Conservation (phyloP, 345 rosid species). For the Balakata baccata region DNA sequence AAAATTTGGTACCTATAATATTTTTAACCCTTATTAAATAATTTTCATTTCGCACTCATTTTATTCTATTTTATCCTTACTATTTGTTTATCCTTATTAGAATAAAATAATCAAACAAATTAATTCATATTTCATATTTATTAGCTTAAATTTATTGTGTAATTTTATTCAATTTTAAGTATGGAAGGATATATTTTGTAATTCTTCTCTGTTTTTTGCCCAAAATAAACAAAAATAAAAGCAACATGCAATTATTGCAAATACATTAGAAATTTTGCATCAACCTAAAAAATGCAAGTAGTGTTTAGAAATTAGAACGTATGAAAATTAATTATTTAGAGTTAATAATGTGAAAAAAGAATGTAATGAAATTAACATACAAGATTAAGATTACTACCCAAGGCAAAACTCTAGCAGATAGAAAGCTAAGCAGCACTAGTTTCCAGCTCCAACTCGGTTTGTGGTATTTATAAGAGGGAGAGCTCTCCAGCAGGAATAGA, state of each 20-base stretch:
- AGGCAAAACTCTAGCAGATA: slow-evolving; percentile 11
- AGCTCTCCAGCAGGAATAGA: slow-evolving; percentile 58
- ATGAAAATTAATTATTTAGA: too few species aligned
- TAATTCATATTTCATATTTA: too few species aligned
- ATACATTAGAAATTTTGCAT: not conserved
- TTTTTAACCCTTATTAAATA: too few species aligned
- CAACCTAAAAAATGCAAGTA: not conserved
- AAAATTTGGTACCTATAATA: too few species aligned
- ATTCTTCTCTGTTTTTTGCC: not conserved
- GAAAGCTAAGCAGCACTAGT: slow-evolving; percentile 8
- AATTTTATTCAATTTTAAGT: too few species aligned
- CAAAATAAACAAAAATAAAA: not conserved
- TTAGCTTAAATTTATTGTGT: too few species aligned
- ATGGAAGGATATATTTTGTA: not conserved
- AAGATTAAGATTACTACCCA: not conserved
- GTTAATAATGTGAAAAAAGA: too few species aligned
- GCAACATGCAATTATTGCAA: not conserved
- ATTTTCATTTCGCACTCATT: too few species aligned
- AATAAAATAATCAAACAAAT: too few species aligned
- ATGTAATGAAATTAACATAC: not conserved
- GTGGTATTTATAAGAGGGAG: slow-evolving; percentile 40
- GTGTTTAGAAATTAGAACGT: too few species aligned
- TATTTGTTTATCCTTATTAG: too few species aligned
- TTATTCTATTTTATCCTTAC: too few species aligned
- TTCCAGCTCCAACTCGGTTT: slow-evolving; percentile 5